A percentile compares a stretch with the other conserved stretches of the same genome.
Evolutionary conservation across 164 flowering plant species (phyloP).

Genomic region (Tetracentron sinense): DNA sequence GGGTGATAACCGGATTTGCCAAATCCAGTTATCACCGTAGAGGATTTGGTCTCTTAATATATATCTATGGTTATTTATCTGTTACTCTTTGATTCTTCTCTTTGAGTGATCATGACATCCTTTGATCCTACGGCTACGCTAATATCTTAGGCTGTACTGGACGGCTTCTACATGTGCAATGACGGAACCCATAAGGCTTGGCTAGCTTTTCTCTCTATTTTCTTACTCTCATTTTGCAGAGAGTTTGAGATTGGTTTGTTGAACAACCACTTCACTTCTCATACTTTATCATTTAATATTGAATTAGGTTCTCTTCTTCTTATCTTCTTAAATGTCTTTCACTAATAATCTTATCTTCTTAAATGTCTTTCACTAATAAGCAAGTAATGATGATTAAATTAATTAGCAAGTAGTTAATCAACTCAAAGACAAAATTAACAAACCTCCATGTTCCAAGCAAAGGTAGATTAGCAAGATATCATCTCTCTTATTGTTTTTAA

Average conservation of each 20-base stretch:
- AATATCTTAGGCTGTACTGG: neutral
- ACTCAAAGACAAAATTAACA: neutral
- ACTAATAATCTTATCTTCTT: neutral
- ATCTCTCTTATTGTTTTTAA: neutral
- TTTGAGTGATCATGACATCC: conserved; percentile 1
- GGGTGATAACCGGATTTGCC: too few relatives aligned
- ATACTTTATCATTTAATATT: too few relatives aligned
- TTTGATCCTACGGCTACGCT: neutral
- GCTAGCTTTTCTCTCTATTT: neutral
- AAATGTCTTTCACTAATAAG: neutral
- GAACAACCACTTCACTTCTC: neutral
- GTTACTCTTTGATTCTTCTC: conserved; percentile 2
- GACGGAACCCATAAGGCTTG: neutral
- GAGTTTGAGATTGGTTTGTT: neutral
- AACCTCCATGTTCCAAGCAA: neutral
- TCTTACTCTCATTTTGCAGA: neutral
- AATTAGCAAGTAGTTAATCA: neutral
- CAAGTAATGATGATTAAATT: neutral
- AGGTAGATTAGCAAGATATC: neutral
- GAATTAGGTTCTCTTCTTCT: neutral
- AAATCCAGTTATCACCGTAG: too few relatives aligned
- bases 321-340: too few relatives aligned
- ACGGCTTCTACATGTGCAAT: conserved; percentile 14
- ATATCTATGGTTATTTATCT: neutral
- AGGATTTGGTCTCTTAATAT: too few relatives aligned